A percentile compares a stretch with the other conserved stretches of the same genome.
phyloP scores from a whole-genome alignment of 306 rosid species.

The Dryas alaskensis region DNA sequence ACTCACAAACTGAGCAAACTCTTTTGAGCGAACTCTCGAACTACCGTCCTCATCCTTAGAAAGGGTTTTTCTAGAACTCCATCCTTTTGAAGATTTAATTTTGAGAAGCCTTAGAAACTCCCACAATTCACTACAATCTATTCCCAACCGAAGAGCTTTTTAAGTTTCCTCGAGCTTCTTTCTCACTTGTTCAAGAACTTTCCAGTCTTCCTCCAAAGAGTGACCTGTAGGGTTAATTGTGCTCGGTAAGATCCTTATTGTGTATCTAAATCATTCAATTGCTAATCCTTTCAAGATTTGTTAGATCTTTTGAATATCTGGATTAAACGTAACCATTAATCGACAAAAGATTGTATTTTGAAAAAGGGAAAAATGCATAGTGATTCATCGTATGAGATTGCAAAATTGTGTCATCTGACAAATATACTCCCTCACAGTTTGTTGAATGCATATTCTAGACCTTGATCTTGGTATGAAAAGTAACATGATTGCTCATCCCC shows the following conservation, averaged over 20 bases:
- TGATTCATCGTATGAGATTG: slow-evolving; percentile 6
- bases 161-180: not conserved
- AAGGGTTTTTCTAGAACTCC: too few species aligned
- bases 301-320: not conserved
- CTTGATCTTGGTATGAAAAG: not conserved
- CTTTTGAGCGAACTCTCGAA: too few species aligned
- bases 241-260: slow-evolving; percentile 15
- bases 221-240: not conserved
- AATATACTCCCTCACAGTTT: not conserved
- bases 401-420: not conserved
- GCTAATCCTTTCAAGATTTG: not conserved
- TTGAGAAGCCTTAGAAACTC: too few species aligned
- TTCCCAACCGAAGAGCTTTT: not conserved
- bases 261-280: not conserved
- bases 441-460: not conserved
- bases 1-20: too few species aligned
- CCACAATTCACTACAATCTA: too few species aligned
- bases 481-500: not conserved
- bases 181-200: not conserved
- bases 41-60: too few species aligned
- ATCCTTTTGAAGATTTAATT: too few species aligned
- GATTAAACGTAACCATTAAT: not conserved
- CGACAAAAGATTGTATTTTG: not conserved
- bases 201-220: slow-evolving; percentile 5
- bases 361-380: not conserved